Base-by-base conservation (phyloP, 441 rosid species). In the Adansonia rubrostipa region DNA sequence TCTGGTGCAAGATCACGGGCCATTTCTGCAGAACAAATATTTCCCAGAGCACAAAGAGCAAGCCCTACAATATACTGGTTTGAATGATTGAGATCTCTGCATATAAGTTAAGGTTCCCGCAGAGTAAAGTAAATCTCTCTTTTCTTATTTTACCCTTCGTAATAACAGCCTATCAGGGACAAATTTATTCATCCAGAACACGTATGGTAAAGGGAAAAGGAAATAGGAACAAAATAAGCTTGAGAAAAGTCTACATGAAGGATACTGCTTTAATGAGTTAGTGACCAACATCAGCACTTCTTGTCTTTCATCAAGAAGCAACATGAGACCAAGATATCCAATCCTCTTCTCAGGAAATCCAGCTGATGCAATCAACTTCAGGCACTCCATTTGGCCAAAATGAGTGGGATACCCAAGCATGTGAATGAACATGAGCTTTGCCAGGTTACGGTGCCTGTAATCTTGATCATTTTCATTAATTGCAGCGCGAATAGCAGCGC, bases 331-430 rank as follows among this genome's bases (percentile, higher is more conserved):
- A 76, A 97, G 98, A 82, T 97, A 97, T 20, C 99, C 99, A 54
- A 97, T 97, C 84, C 99, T 92, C 89, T 97, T 97, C 90, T 94
- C 99, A 0, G 99, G 99, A 85, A 97, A 97, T 42, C 96, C 97
- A 68, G 98, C 79, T 66, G 99, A 90, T 13, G 98, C 99, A 80
- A 96, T 94, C 56, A 91, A 92, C 80, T 94, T 96, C 82, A 96
- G 88, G 88, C 98, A 96, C 84, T 96, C 99, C 99, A 97, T 97
- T 85, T 97, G 99, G 74, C 98, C 99, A 86, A 97, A 97, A 85
- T 97, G 99, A n/a, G 99, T 97, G 7, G 99, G 99, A 82, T 97
- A 97, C 76, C 99, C 99, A 74, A 97, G 97, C 98, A 97, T 97
- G 85, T 97, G 99, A 82, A 97, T 97, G 77, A 94, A 97, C 99